Evolutionary conservation across 208 protist species (phyloP).

Genomic region (Leishmania guyanensis): DNA sequence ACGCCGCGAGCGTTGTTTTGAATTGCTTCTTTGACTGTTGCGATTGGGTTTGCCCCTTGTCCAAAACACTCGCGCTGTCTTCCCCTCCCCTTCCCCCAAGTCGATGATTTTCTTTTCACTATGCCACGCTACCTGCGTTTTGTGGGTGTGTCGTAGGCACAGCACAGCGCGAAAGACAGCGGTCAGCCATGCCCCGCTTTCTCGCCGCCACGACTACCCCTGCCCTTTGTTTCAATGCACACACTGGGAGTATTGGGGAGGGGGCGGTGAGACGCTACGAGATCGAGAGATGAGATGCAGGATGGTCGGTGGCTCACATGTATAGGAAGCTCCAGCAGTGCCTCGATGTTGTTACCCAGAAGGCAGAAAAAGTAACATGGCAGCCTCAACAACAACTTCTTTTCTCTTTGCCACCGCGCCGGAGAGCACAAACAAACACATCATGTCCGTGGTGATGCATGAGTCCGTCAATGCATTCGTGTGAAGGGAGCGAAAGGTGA

Average conservation of each 20-base stretch:
- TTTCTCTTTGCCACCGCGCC: neutral
- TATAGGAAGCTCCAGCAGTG: neutral
- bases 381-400: neutral
- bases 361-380: neutral
- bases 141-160: neutral
- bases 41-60: too few relatives aligned
- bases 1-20: neutral
- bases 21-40: neutral
- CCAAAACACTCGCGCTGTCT: neutral
- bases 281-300: neutral
- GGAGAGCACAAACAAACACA: neutral
- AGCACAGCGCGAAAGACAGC: neutral
- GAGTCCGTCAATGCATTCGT: neutral
- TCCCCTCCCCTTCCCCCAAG: neutral
- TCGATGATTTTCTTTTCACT: slow-evolving; percentile 1
- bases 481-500: neutral
- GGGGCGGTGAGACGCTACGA: neutral
- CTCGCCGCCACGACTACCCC: neutral
- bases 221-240: neutral
- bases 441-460: neutral
- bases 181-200: neutral
- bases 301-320: neutral
- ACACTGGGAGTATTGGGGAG: neutral
- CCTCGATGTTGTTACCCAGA: neutral
- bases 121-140: neutral